phyloP scores from a whole-genome alignment of 78 protist species.

The Anaeramoeba ignava region DNA sequence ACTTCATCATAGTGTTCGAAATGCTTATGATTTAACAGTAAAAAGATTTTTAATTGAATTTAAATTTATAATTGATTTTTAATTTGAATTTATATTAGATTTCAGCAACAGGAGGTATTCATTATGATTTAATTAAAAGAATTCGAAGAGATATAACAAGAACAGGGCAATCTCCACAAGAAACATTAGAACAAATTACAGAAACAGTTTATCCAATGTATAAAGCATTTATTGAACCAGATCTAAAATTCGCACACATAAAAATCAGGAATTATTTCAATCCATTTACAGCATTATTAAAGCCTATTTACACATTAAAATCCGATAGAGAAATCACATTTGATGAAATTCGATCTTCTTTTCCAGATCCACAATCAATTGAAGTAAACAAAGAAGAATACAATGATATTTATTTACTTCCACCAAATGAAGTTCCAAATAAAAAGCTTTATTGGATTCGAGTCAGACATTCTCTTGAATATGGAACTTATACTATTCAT shows the following conservation, averaged over 20 bases:
- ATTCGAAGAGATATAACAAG: conserved; percentile 37
- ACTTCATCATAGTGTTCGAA: conserved; percentile 36
- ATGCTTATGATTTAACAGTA: conserved; percentile 35
- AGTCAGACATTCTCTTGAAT: no score
- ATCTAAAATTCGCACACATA: conserved; percentile 38
- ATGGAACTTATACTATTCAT: no score
- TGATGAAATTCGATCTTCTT: conserved; percentile 20
- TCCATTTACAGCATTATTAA: conserved; percentile 34
- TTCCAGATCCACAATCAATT: conserved; percentile 21
- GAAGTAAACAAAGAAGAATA: conserved; percentile 22
- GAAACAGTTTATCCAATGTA: conserved; percentile 55
- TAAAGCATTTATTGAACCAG: conserved; percentile 54
- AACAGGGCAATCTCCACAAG: conserved; percentile 47
- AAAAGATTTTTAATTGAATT: no score
- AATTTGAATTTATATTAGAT: no score
- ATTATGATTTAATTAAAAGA: conserved; percentile 44
- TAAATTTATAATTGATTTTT: no score
- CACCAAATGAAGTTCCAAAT: no score
- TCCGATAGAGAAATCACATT: conserved; percentile 22
- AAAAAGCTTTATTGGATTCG: conserved; percentile 45
- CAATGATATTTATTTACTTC: conserved; percentile 44
- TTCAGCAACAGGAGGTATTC: conserved; percentile 50
- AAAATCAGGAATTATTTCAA: conserved; percentile 35
- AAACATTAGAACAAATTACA: conserved; percentile 41
- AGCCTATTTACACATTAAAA: conserved; percentile 37